Conservation (phyloP, 2,329 filamentous ascomycete species). For the Sarocladium kiliense region DNA sequence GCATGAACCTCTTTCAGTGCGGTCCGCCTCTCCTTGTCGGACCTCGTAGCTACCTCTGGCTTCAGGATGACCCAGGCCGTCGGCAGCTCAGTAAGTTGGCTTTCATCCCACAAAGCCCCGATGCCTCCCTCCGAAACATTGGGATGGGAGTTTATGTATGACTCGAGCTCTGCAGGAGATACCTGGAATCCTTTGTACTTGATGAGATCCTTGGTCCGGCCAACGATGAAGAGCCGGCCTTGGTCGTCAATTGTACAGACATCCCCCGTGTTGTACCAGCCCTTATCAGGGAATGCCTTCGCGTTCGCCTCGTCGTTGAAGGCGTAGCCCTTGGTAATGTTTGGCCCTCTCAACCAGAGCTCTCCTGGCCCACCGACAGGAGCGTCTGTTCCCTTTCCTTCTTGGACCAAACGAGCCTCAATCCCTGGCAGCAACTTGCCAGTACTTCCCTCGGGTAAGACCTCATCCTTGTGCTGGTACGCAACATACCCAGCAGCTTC, state of each 20-base stretch:
- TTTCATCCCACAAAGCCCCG: slow-evolving; percentile 29
- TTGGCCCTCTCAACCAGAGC: slow-evolving; percentile 37
- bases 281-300: slow-evolving; percentile 28
- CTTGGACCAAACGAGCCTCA: slow-evolving; percentile 32
- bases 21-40: slow-evolving; percentile 10
- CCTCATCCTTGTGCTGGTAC: slow-evolving; percentile 29
- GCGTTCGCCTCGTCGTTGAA: slow-evolving; percentile 32
- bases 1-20: slow-evolving; percentile 25
- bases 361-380: slow-evolving; percentile 32
- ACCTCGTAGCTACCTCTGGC: slow-evolving; percentile 13
- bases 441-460: slow-evolving; percentile 25
- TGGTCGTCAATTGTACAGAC: slow-evolving; percentile 30
- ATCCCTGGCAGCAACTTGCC: slow-evolving; percentile 32
- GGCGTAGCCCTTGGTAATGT: slow-evolving; percentile 36
- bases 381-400: slow-evolving; percentile 29
- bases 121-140: slow-evolving; percentile 30
- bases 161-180: slow-evolving; percentile 31
- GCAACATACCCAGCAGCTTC: slow-evolving; percentile 38
- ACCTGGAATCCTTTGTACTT: slow-evolving; percentile 39
- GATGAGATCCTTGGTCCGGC: slow-evolving; percentile 34
- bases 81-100: slow-evolving; percentile 31
- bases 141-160: slow-evolving; percentile 29
- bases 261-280: slow-evolving; percentile 42
- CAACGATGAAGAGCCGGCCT: slow-evolving; percentile 29
- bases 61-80: slow-evolving; percentile 32